A percentile compares a stretch with the other conserved stretches of the same genome.
phyloP scores from a whole-genome alignment of 257 asterid species.

The Plantago elongata region DNA sequence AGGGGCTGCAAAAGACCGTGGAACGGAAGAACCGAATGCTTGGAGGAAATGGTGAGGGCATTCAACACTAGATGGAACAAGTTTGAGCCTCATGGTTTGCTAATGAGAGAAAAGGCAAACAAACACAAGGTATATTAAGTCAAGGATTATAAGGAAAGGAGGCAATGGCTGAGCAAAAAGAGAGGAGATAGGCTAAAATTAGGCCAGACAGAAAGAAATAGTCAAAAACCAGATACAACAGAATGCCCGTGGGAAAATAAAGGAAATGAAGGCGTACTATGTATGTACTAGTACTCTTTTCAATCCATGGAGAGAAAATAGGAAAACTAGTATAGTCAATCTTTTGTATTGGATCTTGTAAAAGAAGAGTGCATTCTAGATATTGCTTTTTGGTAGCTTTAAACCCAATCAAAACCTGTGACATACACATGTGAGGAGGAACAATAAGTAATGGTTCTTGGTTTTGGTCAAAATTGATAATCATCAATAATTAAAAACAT shows the following conservation, averaged over 20 bases:
- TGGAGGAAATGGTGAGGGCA: conserved; percentile 32
- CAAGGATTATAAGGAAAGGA: not conserved
- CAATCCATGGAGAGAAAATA: conserved; percentile 22
- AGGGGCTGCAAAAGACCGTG: conserved; percentile 16
- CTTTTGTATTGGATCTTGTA: conserved; percentile 25
- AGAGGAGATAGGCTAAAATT: conserved; percentile 24
- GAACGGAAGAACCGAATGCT: conserved; percentile 20
- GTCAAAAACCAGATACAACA: conserved; percentile 35
- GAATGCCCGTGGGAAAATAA: conserved; percentile 44
- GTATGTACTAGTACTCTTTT: conserved; percentile 16
- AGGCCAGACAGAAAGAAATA: conserved; percentile 17
- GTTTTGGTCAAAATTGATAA: not conserved
- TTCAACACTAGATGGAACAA: conserved; percentile 34
- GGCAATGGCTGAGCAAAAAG: conserved; percentile 21
- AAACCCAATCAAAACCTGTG: conserved; percentile 43
- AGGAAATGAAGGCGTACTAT: too few relatives aligned
- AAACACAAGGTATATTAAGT: not conserved
- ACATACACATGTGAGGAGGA: conserved; percentile 31
- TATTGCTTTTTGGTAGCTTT: conserved; percentile 24
- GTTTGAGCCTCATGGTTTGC: conserved; percentile 39
- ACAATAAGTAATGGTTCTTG: not conserved
- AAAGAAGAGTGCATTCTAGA: conserved; percentile 23
- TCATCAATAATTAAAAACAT: not conserved
- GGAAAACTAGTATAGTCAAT: conserved; percentile 19
- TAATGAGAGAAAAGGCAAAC: conserved; percentile 22